Evolutionary conservation across 2,329 filamentous ascomycete genomes (phyloP).

Genomic region (Chaetomiaceae sp.): DNA sequence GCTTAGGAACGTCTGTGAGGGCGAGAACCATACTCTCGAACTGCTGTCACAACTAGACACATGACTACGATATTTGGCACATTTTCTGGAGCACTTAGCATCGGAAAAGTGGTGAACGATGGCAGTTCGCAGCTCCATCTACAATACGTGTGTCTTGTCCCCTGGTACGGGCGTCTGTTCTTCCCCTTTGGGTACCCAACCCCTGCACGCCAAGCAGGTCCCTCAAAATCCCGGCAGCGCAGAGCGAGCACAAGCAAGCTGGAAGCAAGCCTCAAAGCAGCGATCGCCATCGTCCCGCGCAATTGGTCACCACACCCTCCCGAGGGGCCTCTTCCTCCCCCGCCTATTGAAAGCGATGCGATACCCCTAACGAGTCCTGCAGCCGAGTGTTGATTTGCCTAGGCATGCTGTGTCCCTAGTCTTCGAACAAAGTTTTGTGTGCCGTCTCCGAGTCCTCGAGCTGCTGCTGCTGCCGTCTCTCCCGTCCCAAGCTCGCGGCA

Average conservation of each 20-base stretch:
- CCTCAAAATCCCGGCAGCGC: constrained; percentile 17
- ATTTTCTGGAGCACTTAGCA: too few species aligned
- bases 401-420: constrained; percentile 8
- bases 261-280: constrained; percentile 10
- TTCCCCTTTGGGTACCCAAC: constrained; percentile 8
- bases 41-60: too few species aligned
- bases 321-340: not conserved
- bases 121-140: too few species aligned
- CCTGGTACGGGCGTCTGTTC: too few species aligned
- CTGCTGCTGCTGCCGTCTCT: too few species aligned
- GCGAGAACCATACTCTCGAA: too few species aligned
- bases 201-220: constrained; percentile 4
- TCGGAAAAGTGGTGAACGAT: too few species aligned
- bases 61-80: too few species aligned
- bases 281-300: constrained; percentile 13
- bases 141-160: too few species aligned
- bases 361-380: not conserved
- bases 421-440: not conserved
- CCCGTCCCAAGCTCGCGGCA: not conserved
- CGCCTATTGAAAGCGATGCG: constrained; percentile 7
- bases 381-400: not conserved
- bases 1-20: too few species aligned
- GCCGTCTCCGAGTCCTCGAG: constrained; percentile 6
- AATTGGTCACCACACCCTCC: constrained; percentile 15
- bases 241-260: constrained; percentile 9